Evolutionary conservation across 805 yeast species (phyloP), one percentile per base, ranked within the genome.

Genomic region (Saturnispora hagleri): DNA sequence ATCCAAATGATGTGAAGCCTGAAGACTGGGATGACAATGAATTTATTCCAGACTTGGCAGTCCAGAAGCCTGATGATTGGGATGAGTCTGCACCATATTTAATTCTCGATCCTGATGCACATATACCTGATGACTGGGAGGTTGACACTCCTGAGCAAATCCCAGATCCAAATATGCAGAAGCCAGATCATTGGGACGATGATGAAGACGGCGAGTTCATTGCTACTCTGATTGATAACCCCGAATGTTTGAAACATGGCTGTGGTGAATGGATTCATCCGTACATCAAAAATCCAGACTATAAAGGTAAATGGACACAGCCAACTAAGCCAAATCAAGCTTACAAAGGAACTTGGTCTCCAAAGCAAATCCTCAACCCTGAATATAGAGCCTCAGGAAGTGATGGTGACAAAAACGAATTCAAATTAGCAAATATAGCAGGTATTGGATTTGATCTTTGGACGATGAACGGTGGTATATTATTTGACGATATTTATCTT

Each of bases 381-480:
- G 73, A 79, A 35, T 87, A 75, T 66, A 78, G 66, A 15, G 15
- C 22, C 15, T 9, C 31, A 15, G 57, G 82, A 77, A 58, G 26
- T 31, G 18, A 15, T 12, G 27, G 22, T 10, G 40, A 34, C 24
- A 38, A 15, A 17, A 28, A 17, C 10, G 18, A 43, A 17, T 36
- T 50, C 13, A 66, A 84, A 53, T 40, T 48, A 40, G 82, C 79
- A 58, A 79, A 82, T 34, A 79, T 88, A 56, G 90, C 89, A 24
- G 95, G 86, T 10, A 60, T 89, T 44, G 96, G 95, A 8, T 86
- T 90, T 62, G 97, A 89, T 67, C 71, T 89, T 56, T 89, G 96
- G 96, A 79, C 91, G 46, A 84, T 89, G 82, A 83, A 86, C 57
- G 73, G 74, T 43, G 79, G 86, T 47, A 78, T 89, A 48, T 59